Conservation (phyloP, 2,329 filamentous ascomycete genomes). For the Colletotrichum australisinense region DNA sequence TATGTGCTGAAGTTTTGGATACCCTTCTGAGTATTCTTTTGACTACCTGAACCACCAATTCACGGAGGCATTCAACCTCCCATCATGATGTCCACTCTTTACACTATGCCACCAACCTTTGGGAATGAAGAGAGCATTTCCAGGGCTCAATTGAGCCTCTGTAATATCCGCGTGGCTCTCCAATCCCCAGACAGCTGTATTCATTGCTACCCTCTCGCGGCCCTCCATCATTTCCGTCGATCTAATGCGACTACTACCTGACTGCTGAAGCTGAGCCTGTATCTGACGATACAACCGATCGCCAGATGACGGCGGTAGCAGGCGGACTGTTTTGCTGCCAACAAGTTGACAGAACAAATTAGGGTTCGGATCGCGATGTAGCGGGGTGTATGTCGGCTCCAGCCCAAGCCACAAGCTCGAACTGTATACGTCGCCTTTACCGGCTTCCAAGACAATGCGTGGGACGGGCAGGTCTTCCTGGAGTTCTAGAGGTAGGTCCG, state of each 20-base stretch:
- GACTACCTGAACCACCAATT: constrained; percentile 60
- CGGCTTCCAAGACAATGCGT: constrained; percentile 68
- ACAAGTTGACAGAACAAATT: constrained; percentile 91
- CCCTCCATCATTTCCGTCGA: constrained; percentile 94
- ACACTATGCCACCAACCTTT: constrained; percentile 63
- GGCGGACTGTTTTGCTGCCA: constrained; percentile 77
- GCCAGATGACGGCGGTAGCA: constrained; percentile 75
- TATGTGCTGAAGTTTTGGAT: too few species aligned
- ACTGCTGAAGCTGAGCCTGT: constrained; percentile 51
- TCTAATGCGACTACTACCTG: constrained; percentile 66
- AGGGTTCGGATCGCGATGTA: constrained; percentile 93
- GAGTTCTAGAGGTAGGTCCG: constrained; percentile 73
- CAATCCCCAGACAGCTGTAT: constrained; percentile 76
- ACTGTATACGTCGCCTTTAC: constrained; percentile 86
- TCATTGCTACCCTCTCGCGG: constrained; percentile 72
- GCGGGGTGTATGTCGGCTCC: constrained; percentile 87
- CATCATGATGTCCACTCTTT: constrained; percentile 48
- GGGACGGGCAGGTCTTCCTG: constrained; percentile 77
- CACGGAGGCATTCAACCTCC: constrained; percentile 53
- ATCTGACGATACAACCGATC: constrained; percentile 70
- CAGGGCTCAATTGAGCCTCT: constrained; percentile 69
- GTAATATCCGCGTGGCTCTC: constrained; percentile 47
- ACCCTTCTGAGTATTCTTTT: neutral
- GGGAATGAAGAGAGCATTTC: constrained; percentile 83
- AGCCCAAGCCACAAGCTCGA: constrained; percentile 90